Conservation (phyloP, 129 eudicot genomes). For the Helianthus tuberosus region DNA sequence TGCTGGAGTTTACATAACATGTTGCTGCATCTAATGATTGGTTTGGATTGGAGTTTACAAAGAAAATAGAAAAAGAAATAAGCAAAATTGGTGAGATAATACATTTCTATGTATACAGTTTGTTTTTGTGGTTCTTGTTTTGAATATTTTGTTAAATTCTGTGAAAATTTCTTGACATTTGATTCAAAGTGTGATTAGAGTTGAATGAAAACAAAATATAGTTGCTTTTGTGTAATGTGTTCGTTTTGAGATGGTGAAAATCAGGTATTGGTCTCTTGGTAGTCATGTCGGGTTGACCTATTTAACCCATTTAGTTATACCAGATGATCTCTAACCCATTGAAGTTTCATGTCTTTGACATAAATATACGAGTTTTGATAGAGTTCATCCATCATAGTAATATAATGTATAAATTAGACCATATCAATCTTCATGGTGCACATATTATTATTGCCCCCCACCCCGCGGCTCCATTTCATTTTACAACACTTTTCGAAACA, state of each 20-base stretch:
- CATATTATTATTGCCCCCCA: too few species aligned
- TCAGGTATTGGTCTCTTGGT: background rate
- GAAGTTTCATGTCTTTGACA: too few species aligned
- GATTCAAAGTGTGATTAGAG: slow-evolving; percentile 38
- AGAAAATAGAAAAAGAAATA: slow-evolving; percentile 30
- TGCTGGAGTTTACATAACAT: slow-evolving; percentile 37
- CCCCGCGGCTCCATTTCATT: too few species aligned
- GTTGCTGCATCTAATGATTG: slow-evolving; percentile 30
- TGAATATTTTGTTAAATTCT: slow-evolving; percentile 24
- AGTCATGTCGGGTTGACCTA: background rate
- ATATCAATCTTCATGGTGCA: too few species aligned
- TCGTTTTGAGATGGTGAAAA: background rate
- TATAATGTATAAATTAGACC: too few species aligned
- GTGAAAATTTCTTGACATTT: slow-evolving; percentile 22
- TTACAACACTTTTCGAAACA: too few species aligned
- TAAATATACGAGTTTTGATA: too few species aligned
- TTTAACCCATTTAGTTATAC: background rate
- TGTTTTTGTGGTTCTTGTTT: slow-evolving; percentile 34
- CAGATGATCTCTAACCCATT: too few species aligned
- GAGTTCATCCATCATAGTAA: too few species aligned
- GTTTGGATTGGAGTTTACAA: slow-evolving; percentile 38
- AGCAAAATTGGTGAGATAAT: slow-evolving; percentile 29
- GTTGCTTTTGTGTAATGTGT: background rate
- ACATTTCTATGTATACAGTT: slow-evolving; percentile 34
- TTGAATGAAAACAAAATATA: slow-evolving; percentile 26